phyloP scores from a whole-genome alignment of 139 green algal species.

The Bryopsis sp. region DNA sequence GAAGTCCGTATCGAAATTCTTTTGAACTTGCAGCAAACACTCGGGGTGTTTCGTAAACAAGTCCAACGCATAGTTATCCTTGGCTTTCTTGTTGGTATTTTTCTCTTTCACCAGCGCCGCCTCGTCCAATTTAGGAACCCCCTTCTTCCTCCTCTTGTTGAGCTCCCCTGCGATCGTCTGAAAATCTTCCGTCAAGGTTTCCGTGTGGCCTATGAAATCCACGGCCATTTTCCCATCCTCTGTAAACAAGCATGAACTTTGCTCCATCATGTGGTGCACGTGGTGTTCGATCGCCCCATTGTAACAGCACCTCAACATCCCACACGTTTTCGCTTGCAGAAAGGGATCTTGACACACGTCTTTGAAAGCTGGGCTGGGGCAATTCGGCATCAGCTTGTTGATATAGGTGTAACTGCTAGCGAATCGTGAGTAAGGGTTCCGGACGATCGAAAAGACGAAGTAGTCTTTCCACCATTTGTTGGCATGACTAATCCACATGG shows the following conservation, averaged over 20 bases:
- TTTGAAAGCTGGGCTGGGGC: neutral
- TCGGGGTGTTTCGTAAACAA: neutral
- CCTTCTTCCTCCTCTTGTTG: constrained; percentile 5
- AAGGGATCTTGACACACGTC: constrained; percentile 12
- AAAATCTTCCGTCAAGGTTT: constrained; percentile 25
- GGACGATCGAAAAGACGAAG: constrained; percentile 34
- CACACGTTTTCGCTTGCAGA: neutral
- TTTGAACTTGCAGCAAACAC: constrained; percentile 1
- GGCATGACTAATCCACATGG: neutral
- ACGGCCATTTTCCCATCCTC: constrained; percentile 20
- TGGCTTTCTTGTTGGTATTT: neutral
- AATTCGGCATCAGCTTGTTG: constrained; percentile 22
- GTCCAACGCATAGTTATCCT: neutral
- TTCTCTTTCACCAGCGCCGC: neutral
- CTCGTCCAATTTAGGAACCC: constrained; percentile 5
- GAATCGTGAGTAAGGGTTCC: constrained; percentile 26
- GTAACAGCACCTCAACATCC: constrained; percentile 4
- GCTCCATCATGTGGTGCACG: constrained; percentile 25
- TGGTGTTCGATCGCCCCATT: constrained; percentile 18
- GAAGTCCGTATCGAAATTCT: constrained; percentile 7
- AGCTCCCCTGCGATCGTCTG: neutral
- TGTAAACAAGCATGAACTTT: constrained; percentile 26
- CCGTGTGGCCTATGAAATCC: constrained; percentile 26
- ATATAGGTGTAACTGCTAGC: constrained; percentile 28
- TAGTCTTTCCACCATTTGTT: constrained; percentile 28